A percentile compares a stretch with the other conserved stretches of the same genome.
Evolutionary conservation across 345 rosid genomes (phyloP).

Genomic region (Linum tenue): DNA sequence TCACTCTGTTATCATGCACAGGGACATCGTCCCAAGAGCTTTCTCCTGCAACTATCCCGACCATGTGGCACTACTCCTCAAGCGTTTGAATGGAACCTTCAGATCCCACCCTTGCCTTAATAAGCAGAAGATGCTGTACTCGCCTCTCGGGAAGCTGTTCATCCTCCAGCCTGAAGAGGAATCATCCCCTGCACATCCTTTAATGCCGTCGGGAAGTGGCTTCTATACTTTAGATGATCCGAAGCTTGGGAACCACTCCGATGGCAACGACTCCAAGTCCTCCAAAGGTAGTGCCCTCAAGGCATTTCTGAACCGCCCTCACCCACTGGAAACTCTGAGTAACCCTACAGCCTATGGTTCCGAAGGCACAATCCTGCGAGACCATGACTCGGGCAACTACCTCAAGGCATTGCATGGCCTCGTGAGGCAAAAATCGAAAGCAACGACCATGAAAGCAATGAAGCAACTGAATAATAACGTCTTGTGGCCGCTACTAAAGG

Average conservation of each 20-base stretch:
- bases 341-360: constrained; percentile 83
- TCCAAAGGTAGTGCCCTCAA: constrained; percentile 29
- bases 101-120: constrained; percentile 68
- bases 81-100: constrained; percentile 46
- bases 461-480: constrained; percentile 20
- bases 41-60: constrained; percentile 86
- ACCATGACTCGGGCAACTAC: constrained; percentile 88
- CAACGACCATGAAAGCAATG: constrained; percentile 18
- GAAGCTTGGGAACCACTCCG: constrained; percentile 10
- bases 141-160: constrained; percentile 73
- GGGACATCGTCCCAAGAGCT: constrained; percentile 94
- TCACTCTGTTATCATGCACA: constrained; percentile 73
- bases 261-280: constrained; percentile 8
- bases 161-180: constrained; percentile 77
- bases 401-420: constrained; percentile 66
- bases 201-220: constrained; percentile 61
- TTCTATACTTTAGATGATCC: constrained; percentile 50
- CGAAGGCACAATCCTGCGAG: constrained; percentile 73
- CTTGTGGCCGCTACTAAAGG: constrained; percentile 62
- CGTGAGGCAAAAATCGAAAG: constrained; percentile 43
- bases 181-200: constrained; percentile 75
- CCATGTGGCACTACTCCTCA: constrained; percentile 76
- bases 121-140: constrained; percentile 54
- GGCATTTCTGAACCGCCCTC: constrained; percentile 68
- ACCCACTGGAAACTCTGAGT: constrained; percentile 72